A percentile compares a stretch with the other conserved stretches of the same genome.
These are phyloP conservation scores for Claviceps paspali DNA, from an alignment of 2,329 filamentous ascomycete genomes.

Conservation along the genomic window DNA sequence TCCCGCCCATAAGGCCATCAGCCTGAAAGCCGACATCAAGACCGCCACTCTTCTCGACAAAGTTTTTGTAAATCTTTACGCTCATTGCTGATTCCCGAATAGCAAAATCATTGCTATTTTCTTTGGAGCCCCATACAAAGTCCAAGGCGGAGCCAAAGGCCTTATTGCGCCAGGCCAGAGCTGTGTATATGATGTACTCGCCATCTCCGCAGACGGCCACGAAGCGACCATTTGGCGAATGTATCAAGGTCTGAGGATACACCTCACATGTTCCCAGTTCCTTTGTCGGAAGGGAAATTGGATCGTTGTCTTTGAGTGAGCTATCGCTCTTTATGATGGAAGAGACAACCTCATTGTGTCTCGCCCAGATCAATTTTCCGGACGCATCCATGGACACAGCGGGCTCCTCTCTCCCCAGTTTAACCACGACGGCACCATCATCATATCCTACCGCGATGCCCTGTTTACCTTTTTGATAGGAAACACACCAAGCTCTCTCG, in stretches of 20 bases:
- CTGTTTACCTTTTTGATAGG: conserved; percentile 88
- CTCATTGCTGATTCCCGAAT: conserved; percentile 89
- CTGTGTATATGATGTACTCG: conserved; percentile 98
- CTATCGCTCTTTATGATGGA: conserved; percentile 87
- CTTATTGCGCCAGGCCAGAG: conserved; percentile 92
- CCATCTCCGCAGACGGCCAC: conserved; percentile 76
- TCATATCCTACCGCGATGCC: conserved; percentile 93
- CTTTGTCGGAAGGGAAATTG: conserved; percentile 77
- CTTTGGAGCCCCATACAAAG: conserved; percentile 93
- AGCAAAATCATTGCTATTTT: conserved; percentile 96
- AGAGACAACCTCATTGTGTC: conserved; percentile 88
- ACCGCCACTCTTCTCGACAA: conserved; percentile 77
- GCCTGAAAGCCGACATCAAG: conserved; percentile 92
- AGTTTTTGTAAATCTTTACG: conserved; percentile 96
- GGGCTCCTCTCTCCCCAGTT: conserved; percentile 92
- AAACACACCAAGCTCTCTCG: conserved; percentile 94
- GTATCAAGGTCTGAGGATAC: conserved; percentile 84
- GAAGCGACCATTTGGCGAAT: conserved; percentile 91
- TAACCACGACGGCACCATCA: conserved; percentile 93
- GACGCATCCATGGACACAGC: conserved; percentile 95
- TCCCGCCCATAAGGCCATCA: conserved; percentile 76
- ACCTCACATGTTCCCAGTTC: conserved; percentile 93
- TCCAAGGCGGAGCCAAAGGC: conserved; percentile 90
- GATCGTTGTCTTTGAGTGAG: conserved; percentile 72
- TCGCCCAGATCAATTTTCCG: conserved; percentile 91